phyloP scores from a whole-genome alignment of 768 basidiomycete genomes.

The Suillus fuscotomentosus region DNA sequence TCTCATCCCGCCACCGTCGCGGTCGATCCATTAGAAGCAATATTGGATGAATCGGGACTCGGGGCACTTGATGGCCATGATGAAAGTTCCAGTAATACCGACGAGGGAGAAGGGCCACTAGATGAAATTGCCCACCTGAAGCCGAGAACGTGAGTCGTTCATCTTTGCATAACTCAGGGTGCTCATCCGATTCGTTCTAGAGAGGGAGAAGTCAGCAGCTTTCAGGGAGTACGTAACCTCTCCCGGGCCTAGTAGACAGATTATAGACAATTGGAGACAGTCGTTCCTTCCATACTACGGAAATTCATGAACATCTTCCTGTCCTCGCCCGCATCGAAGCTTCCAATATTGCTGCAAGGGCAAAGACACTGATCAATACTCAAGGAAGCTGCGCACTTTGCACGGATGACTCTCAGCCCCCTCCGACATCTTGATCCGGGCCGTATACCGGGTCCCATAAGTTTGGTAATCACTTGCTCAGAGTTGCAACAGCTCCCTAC shows the following conservation, averaged over 20 bases:
- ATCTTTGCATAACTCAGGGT: too few species aligned
- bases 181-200: not conserved
- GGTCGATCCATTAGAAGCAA: conserved; percentile 2
- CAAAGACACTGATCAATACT: not conserved
- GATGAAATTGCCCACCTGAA: not conserved
- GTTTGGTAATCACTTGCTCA: conserved; percentile 33
- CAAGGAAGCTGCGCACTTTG: not conserved
- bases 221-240: not conserved
- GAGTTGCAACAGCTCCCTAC: conserved; percentile 19
- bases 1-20: conserved; percentile 9
- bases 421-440: conserved; percentile 38
- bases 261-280: not conserved
- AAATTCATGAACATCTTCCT: not conserved
- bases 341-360: not conserved
- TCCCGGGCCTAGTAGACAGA: not conserved
- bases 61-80: not conserved
- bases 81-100: not conserved
- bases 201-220: not conserved
- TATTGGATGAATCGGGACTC: conserved; percentile 1
- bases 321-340: not conserved
- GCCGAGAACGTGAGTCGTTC: not conserved
- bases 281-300: not conserved
- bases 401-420: conserved; percentile 13
- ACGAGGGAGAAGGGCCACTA: not conserved
- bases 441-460: conserved; percentile 51